These are phyloP conservation scores for Climacium dendroides DNA, from an alignment of 225 moss, liverwort and hornwort genomes.

Conservation along the genomic window DNA sequence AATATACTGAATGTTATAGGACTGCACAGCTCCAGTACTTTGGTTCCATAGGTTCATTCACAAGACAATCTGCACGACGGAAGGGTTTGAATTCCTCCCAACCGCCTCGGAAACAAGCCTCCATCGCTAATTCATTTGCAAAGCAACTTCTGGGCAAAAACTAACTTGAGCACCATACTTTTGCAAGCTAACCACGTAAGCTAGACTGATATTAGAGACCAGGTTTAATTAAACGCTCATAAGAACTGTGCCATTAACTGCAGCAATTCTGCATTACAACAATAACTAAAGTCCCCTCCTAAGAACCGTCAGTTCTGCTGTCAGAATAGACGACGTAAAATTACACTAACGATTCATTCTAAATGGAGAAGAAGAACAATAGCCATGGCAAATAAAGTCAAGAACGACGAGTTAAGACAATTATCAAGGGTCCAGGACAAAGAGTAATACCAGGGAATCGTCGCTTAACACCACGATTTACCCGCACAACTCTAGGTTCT, in stretches of 20 bases:
- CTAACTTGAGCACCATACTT: not conserved
- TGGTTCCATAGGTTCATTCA: not conserved
- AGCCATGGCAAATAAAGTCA: not conserved
- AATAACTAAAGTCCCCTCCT: not conserved
- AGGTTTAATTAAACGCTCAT: not conserved
- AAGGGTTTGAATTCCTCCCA: not conserved
- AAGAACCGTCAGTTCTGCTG: not conserved
- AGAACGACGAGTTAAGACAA: not conserved
- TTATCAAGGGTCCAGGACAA: not conserved
- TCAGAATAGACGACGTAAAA: not conserved
- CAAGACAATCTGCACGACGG: not conserved
- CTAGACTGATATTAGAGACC: not conserved
- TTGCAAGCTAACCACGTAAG: not conserved
- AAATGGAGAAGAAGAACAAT: not conserved
- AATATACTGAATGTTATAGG: not conserved
- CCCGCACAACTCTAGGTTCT: conserved; percentile 46
- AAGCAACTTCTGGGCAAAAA: not conserved
- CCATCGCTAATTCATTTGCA: not conserved
- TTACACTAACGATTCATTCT: not conserved
- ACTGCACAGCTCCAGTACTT: not conserved
- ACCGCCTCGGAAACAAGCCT: not conserved
- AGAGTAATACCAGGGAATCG: conserved; percentile 37
- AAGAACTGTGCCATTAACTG: not conserved
- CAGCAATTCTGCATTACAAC: not conserved
- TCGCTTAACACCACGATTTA: conserved; percentile 42